Evolutionary conservation across 1,284 basidiomycete genomes (phyloP).

Genomic region (Cutaneotrichosporon sp.): DNA sequence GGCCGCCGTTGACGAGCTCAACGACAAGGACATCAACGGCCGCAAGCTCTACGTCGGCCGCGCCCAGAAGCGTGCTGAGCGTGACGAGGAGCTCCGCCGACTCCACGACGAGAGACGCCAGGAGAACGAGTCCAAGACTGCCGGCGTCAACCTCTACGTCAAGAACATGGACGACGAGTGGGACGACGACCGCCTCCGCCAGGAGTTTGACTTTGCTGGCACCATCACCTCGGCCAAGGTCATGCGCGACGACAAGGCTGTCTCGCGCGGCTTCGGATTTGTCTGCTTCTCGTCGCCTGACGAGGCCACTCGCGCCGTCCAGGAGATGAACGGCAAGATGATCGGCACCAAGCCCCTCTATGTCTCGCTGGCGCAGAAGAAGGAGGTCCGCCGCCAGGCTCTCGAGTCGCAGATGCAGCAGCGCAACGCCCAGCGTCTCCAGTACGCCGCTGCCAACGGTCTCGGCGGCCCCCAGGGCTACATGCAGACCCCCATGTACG

Average conservation of each 20-base stretch:
- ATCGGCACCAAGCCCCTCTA: constrained; percentile 98
- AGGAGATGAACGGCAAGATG: constrained; percentile 99
- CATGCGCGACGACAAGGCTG: constrained; percentile 91
- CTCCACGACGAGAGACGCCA: constrained; percentile 94
- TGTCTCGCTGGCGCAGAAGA: constrained; percentile 97
- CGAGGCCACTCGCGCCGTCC: constrained; percentile 98
- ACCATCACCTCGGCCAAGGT: constrained; percentile 98
- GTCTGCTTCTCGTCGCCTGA: constrained; percentile 99
- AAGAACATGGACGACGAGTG: constrained; percentile 91
- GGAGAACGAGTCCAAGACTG: constrained; percentile 97
- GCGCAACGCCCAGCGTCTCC: constrained; percentile 85
- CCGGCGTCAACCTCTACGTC: constrained; percentile 99
- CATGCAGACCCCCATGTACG: constrained; percentile 78
- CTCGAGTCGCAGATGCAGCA: constrained; percentile 97
- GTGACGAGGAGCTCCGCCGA: constrained; percentile 92
- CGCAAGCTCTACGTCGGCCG: constrained; percentile 94
- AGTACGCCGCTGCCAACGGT: constrained; percentile 84
- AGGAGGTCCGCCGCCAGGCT: constrained; percentile 97
- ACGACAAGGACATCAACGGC: constrained; percentile 83
- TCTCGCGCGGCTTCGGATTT: constrained; percentile 89
- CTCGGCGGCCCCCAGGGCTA: constrained; percentile 69
- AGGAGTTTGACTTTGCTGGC: constrained; percentile 95
- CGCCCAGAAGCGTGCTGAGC: constrained; percentile 98
- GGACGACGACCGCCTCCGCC: constrained; percentile 90
- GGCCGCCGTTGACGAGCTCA: constrained; percentile 82